A percentile compares a stretch with the other conserved stretches of the same genome.
phyloP scores from a whole-genome alignment of 495 filamentous ascomycete species.

The Neurospora pannonica region DNA sequence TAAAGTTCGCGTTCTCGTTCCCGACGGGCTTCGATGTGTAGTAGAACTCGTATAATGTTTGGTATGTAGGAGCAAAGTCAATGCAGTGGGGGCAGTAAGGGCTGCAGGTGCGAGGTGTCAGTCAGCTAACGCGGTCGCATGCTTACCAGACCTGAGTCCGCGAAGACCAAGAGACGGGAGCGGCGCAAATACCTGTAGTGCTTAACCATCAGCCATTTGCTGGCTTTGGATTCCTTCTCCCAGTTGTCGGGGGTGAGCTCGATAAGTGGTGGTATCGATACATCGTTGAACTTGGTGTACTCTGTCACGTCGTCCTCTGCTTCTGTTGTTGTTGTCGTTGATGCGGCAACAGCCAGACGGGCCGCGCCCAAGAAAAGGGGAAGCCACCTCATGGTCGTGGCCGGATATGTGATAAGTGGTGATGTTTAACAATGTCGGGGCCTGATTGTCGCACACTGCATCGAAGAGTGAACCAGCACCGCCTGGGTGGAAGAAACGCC shows the following conservation, averaged over 20 bases:
- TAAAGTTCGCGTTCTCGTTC: constrained; percentile 33
- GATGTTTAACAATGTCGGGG: not conserved
- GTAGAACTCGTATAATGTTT: constrained; percentile 93
- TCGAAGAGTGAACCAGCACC: not conserved
- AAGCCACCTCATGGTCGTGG: constrained; percentile 15
- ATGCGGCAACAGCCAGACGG: constrained; percentile 23
- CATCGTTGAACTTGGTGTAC: constrained; percentile 68
- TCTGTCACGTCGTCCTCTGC: constrained; percentile 26
- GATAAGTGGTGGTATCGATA: constrained; percentile 65
- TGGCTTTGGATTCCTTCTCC: constrained; percentile 26
- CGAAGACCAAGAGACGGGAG: not conserved
- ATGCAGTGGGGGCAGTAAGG: constrained; percentile 71
- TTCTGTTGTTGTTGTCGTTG: constrained; percentile 18
- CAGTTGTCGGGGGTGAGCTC: constrained; percentile 38
- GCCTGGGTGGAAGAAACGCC: not conserved
- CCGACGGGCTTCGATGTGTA: constrained; percentile 71
- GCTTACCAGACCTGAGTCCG: not conserved
- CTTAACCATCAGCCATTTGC: constrained; percentile 40
- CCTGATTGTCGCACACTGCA: not conserved
- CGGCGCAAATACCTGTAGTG: constrained; percentile 34
- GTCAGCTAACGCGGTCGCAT: not conserved
- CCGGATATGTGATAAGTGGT: constrained; percentile 6
- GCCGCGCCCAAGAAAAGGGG: constrained; percentile 33
- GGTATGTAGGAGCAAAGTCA: constrained; percentile 71
- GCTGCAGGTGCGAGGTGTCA: constrained; percentile 20